Percentiles rank a stretch among this genome's conserved stretches.
These are phyloP conservation scores for Suillus subalutaceus DNA, from an alignment of 768 basidiomycete genomes.

Conservation along the genomic window DNA sequence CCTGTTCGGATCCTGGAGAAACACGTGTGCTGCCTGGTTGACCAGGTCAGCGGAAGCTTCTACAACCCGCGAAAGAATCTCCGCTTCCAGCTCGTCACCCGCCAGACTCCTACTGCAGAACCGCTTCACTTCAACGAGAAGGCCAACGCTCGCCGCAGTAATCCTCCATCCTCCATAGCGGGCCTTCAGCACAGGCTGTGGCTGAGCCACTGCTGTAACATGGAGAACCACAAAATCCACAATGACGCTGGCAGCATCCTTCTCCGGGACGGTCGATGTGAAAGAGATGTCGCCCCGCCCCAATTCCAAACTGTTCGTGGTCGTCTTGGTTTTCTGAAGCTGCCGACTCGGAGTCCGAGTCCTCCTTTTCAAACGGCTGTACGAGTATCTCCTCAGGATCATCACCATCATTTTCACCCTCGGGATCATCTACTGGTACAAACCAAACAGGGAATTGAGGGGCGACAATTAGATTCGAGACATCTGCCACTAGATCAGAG, in stretches of 20 bases:
- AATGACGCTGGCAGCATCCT: neutral
- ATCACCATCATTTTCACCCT: neutral
- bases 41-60: neutral
- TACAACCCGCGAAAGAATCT: accelerated
- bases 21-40: neutral
- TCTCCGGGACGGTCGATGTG: neutral
- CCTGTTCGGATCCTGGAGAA: neutral
- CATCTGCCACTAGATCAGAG: neutral
- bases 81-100: neutral
- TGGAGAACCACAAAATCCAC: neutral
- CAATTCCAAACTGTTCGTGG: neutral
- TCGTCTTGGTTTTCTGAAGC: no score
- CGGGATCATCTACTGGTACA: neutral
- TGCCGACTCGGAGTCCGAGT: no score
- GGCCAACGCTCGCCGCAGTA: neutral
- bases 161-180: neutral
- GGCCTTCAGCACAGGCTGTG: neutral
- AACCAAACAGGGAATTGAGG: neutral
- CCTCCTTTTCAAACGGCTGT: no score
- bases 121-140: neutral
- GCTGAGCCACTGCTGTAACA: neutral
- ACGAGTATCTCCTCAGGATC: neutral
- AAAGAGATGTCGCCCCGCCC: neutral
- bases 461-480: neutral
- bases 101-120: neutral